Percentiles rank a stretch among this genome's conserved stretches.
These are phyloP conservation scores for Silene coronaria DNA, from an alignment of 179 eudicot species.

Conservation along the genomic window DNA sequence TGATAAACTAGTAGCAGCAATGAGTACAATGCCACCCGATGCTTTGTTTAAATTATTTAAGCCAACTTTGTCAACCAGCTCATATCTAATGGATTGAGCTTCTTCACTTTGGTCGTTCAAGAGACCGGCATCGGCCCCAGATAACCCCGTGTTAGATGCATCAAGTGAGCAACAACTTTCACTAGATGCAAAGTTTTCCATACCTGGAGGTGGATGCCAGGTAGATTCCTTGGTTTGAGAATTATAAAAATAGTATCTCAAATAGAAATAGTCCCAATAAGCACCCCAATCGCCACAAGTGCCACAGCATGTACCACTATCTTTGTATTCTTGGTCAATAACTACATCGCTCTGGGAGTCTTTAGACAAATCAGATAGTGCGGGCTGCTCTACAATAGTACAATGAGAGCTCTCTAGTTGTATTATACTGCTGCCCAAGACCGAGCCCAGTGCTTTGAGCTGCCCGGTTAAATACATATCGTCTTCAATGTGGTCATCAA, in stretches of 20 bases:
- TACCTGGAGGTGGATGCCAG: constrained; percentile 78
- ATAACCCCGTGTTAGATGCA: constrained; percentile 28
- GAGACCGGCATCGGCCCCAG: constrained; percentile 23
- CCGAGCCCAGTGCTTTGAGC: constrained; percentile 14
- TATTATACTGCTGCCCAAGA: constrained; percentile 18
- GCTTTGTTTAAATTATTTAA: constrained; percentile 11
- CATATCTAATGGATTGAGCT: constrained; percentile 22
- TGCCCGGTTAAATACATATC: constrained; percentile 19
- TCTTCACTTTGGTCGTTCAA: constrained; percentile 23
- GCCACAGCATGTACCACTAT: constrained; percentile 18
- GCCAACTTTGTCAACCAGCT: constrained; percentile 19
- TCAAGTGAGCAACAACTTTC: constrained; percentile 19
- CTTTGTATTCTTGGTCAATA: constrained; percentile 23
- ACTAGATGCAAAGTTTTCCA: constrained; percentile 46
- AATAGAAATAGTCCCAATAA: constrained; percentile 62
- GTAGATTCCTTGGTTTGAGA: constrained; percentile 51
- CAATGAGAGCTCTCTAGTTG: constrained; percentile 26
- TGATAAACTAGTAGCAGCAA: constrained; percentile 19
- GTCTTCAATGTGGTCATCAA: constrained; percentile 21
- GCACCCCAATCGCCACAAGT: constrained; percentile 54
- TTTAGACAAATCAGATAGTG: constrained; percentile 20
- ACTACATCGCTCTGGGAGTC: constrained; percentile 28
- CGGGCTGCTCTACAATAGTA: constrained; percentile 23
- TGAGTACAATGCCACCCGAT: constrained; percentile 2
- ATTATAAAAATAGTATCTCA: constrained; percentile 62